Evolutionary conservation across 768 basidiomycete species (phyloP).

Genomic region (Dioszegia aurantiaca): DNA sequence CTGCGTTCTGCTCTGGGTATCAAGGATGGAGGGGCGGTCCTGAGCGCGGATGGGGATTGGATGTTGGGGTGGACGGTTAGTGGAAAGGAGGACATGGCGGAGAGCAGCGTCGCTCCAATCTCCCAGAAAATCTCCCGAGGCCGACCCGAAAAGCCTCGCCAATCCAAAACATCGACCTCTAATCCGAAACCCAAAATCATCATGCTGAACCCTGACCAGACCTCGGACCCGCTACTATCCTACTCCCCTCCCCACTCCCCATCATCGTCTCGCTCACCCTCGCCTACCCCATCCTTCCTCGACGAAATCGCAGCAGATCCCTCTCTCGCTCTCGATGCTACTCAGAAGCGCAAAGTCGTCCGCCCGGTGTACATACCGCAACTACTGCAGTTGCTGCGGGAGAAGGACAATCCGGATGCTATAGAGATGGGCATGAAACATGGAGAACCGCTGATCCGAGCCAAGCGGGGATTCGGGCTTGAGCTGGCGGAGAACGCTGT

Average conservation of each 20-base stretch:
- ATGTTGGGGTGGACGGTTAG: slow-evolving; percentile 39
- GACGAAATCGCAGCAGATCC: slow-evolving; percentile 84
- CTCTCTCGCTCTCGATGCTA: slow-evolving; percentile 63
- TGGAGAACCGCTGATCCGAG: slow-evolving; percentile 78
- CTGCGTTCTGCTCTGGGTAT: slow-evolving; percentile 56
- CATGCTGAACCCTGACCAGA: slow-evolving; percentile 63
- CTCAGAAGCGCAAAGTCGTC: slow-evolving; percentile 62
- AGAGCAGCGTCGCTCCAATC: neutral
- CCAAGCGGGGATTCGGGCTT: slow-evolving; percentile 77
- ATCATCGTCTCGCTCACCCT: slow-evolving; percentile 65
- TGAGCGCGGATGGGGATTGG: slow-evolving; percentile 31
- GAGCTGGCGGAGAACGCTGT: slow-evolving; percentile 83
- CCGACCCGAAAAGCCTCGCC: neutral
- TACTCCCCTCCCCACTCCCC: slow-evolving; percentile 64
- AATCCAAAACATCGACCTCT: slow-evolving; percentile 7
- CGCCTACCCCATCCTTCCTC: slow-evolving; percentile 76
- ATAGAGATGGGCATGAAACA: slow-evolving; percentile 74
- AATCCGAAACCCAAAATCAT: slow-evolving; percentile 33
- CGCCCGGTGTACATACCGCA: slow-evolving; percentile 88
- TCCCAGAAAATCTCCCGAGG: neutral
- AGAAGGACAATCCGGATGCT: slow-evolving; percentile 64
- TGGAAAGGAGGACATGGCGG: neutral
- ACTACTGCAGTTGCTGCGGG: slow-evolving; percentile 71
- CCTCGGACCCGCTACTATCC: slow-evolving; percentile 75
- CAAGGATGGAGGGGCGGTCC: slow-evolving; percentile 21